Conservation (phyloP, 345 rosid species). For the Alliaria petiolata region DNA sequence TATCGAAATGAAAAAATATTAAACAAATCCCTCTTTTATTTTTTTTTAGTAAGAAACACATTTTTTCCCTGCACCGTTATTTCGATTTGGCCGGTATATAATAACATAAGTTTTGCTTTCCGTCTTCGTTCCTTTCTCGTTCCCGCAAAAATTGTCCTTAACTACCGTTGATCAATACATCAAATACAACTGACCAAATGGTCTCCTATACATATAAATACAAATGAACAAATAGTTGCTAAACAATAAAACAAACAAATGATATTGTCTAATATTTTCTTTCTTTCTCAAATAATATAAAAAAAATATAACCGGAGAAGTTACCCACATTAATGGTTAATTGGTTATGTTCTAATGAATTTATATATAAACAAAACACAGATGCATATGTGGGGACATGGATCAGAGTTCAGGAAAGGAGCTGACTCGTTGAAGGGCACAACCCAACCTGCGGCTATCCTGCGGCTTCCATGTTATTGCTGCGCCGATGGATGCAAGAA, state of each 20-base stretch:
- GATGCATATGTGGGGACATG: slow-evolving; percentile 99
- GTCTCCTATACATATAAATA: too few relatives aligned
- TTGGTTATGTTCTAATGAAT: not conserved
- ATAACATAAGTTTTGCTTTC: too few relatives aligned
- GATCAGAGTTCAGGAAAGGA: slow-evolving; percentile 93
- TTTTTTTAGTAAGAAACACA: not conserved
- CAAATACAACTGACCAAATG: too few relatives aligned
- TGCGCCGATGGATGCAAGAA: slow-evolving; percentile 91
- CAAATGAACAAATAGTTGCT: too few relatives aligned
- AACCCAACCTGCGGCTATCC: slow-evolving; percentile 83
- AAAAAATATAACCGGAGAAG: not conserved
- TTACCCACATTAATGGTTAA: not conserved
- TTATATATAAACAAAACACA: slow-evolving; percentile 13
- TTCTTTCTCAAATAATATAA: too few relatives aligned
- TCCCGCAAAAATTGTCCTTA: too few relatives aligned
- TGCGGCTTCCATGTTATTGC: slow-evolving; percentile 88
- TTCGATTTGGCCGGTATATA: not conserved
- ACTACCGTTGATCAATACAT: too few relatives aligned
- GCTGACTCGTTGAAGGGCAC: slow-evolving; percentile 88
- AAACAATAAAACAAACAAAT: too few relatives aligned
- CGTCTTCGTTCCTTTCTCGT: too few relatives aligned
- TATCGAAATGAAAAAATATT: not conserved
- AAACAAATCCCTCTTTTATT: not conserved
- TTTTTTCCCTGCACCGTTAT: not conserved
- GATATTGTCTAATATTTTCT: too few relatives aligned